Evolutionary conservation across 768 basidiomycete species (phyloP).

Genomic region (Xerocomellus chrysenteron): DNA sequence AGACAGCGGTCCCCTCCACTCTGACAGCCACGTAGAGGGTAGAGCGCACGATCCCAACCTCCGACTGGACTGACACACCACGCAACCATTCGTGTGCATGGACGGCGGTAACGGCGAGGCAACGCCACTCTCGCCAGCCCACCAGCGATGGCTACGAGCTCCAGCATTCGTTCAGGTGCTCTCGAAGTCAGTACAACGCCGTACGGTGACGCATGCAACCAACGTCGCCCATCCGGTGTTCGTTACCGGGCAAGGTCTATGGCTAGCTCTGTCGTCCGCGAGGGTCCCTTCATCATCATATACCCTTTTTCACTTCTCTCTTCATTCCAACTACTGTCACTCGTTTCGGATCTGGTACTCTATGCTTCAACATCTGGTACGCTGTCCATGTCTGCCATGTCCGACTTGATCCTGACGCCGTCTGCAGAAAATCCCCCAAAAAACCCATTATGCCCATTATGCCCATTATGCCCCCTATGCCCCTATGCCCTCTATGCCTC

Average conservation of each 20-base stretch:
- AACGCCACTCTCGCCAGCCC: not conserved
- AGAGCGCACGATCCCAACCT: not conserved
- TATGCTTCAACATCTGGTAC: not conserved
- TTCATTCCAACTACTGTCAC: not conserved
- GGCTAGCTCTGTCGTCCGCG: not conserved
- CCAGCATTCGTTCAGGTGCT: not conserved
- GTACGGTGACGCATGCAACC: not conserved
- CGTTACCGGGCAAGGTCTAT: not conserved
- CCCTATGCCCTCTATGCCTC: too few relatives aligned
- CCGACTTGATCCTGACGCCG: not conserved
- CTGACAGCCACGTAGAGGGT: not conserved
- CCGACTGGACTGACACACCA: not conserved
- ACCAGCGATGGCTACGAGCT: not conserved
- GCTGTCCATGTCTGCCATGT: too few relatives aligned
- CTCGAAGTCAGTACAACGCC: not conserved
- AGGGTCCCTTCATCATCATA: conserved; percentile 4
- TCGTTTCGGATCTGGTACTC: too few relatives aligned
- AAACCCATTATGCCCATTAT: too few relatives aligned
- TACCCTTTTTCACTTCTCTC: conserved; percentile 3
- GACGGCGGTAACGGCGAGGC: not conserved
- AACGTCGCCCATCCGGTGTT: not conserved
- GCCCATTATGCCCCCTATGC: too few relatives aligned
- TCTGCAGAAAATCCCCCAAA: too few relatives aligned
- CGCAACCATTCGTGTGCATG: not conserved
- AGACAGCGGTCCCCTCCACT: not conserved